Conservation (phyloP, 1,284 basidiomycete species). For the Ceratobasidium sp. region DNA sequence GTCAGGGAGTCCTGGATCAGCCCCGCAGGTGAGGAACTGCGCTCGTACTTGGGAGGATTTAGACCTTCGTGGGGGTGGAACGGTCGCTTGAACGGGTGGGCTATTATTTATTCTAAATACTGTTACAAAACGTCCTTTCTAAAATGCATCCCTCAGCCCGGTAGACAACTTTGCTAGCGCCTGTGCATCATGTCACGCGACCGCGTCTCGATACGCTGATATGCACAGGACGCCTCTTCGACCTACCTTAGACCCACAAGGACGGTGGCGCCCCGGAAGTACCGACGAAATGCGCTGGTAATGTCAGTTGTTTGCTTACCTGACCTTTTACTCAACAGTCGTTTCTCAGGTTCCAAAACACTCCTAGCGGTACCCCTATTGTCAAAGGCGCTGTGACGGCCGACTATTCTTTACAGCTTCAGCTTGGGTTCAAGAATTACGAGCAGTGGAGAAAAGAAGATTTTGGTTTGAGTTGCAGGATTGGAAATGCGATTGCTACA, state of each 20-base stretch:
- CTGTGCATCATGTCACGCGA: slow-evolving; percentile 22
- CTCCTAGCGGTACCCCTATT: slow-evolving; percentile 28
- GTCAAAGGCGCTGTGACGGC: slow-evolving; percentile 21
- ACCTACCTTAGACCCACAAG: slow-evolving; percentile 4
- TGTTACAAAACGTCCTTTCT: too few species aligned
- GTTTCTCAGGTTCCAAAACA: slow-evolving; percentile 32
- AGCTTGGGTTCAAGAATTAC: slow-evolving; percentile 35
- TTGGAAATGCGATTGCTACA: neutral
- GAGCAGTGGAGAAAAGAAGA: slow-evolving; percentile 2
- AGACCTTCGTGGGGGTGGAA: slow-evolving; percentile 44
- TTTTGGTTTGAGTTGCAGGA: neutral
- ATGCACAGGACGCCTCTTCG: slow-evolving; percentile 8
- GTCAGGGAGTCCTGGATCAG: slow-evolving; percentile 41
- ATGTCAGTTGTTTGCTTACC: neutral
- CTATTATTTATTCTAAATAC: too few species aligned
- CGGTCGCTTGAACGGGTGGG: slow-evolving; percentile 42
- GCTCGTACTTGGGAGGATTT: neutral
- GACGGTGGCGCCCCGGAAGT: slow-evolving; percentile 24
- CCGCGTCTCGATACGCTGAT: slow-evolving; percentile 14
- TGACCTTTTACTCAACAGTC: neutral
- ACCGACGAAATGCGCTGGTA: slow-evolving; percentile 28
- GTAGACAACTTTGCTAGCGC: slow-evolving; percentile 26
- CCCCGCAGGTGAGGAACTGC: slow-evolving; percentile 32
- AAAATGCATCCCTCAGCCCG: too few species aligned
- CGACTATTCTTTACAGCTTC: slow-evolving; percentile 40